Conservation (phyloP, 192 early-diverging fungal genomes). For the Podila clonocystis region DNA sequence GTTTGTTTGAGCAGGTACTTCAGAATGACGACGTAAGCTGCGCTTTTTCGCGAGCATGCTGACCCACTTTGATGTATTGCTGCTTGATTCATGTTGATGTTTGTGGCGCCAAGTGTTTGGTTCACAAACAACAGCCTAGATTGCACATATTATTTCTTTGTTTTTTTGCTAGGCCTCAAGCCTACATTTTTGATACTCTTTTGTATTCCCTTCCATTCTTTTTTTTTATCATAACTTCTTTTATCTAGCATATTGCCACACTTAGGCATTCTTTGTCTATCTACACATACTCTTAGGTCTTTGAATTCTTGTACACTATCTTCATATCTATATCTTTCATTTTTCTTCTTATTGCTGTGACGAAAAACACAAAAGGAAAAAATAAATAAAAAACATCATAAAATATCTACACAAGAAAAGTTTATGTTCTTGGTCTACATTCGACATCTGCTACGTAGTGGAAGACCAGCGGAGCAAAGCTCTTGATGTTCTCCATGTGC, state of each 20-base stretch:
- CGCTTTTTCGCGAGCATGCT: neutral
- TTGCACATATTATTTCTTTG: no score
- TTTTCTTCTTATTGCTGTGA: neutral
- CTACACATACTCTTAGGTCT: neutral
- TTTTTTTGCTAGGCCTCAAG: no score
- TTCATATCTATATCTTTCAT: neutral
- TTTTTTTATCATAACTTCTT: neutral
- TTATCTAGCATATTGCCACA: neutral
- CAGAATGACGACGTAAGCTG: neutral
- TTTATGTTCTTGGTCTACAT: constrained; percentile 19
- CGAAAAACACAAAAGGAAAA: no score
- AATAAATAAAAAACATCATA: no score
- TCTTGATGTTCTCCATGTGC: constrained; percentile 51
- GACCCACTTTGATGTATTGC: neutral
- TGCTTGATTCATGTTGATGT: no score
- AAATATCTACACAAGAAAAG: neutral
- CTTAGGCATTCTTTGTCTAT: neutral
- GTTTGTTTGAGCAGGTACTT: no score
- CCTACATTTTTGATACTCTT: no score
- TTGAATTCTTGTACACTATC: neutral
- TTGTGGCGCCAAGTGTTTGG: no score
- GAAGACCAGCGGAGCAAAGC: constrained; percentile 50
- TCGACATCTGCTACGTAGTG: constrained; percentile 53
- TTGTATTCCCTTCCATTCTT: neutral
- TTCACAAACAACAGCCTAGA: no score